phyloP scores from a whole-genome alignment of 1,284 basidiomycete genomes.

The Flammula alnicola region DNA sequence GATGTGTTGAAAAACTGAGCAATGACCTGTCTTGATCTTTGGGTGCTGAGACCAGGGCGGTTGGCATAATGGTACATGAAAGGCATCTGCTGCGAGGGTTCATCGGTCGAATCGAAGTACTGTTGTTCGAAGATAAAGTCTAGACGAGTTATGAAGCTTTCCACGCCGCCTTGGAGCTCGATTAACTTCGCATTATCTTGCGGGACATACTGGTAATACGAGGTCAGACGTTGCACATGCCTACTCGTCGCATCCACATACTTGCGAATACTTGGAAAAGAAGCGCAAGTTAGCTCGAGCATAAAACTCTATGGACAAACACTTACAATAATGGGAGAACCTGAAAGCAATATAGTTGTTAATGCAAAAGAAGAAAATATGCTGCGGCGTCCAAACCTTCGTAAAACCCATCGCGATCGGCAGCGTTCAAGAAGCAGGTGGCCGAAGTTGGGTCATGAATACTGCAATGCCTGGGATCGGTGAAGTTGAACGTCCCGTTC shows the following conservation, averaged over 20 bases:
- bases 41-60: conserved; percentile 58
- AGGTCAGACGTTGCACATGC: background rate
- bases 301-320: background rate
- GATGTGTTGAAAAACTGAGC: conserved; percentile 60
- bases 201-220: conserved; percentile 52
- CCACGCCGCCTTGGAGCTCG: conserved; percentile 57
- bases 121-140: conserved; percentile 56
- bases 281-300: background rate
- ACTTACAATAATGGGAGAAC: conserved; percentile 62
- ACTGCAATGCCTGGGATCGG: conserved; percentile 70
- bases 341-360: conserved; percentile 14
- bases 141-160: conserved; percentile 56
- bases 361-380: background rate
- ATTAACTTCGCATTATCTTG: conserved; percentile 67
- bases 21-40: conserved; percentile 57
- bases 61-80: conserved; percentile 72
- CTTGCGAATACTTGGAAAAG: conserved; percentile 51
- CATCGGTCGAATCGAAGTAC: conserved; percentile 61
- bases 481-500: conserved; percentile 66
- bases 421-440: conserved; percentile 65
- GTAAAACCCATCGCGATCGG: conserved; percentile 65
- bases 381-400: conserved; percentile 46
- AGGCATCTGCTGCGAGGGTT: conserved; percentile 66
- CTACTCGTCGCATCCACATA: conserved; percentile 23
- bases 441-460: conserved; percentile 59